Evolutionary conservation across 768 basidiomycete species (phyloP).

Genomic region (Pulveroboletus sp.): DNA sequence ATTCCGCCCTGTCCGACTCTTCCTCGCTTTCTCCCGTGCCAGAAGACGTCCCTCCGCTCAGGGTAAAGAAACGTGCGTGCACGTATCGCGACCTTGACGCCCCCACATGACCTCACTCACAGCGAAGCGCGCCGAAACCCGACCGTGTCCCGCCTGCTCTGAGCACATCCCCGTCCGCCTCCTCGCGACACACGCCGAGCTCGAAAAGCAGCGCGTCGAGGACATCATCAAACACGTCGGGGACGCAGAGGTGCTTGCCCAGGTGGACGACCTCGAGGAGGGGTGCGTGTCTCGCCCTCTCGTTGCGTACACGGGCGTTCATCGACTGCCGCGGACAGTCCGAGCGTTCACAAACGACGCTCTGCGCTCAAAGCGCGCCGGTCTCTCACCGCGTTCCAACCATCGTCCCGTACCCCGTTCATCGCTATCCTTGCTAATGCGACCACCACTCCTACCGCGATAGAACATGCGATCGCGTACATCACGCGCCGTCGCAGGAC

Average conservation of each 20-base stretch:
- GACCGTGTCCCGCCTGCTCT: constrained; percentile 68
- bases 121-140: constrained; percentile 74
- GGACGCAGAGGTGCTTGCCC: constrained; percentile 50
- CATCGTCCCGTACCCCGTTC: constrained; percentile 18
- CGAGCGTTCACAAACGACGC: constrained; percentile 30
- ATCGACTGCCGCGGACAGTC: constrained; percentile 30
- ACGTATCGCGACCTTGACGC: neutral
- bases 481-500: constrained; percentile 69
- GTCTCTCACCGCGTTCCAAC: constrained; percentile 31
- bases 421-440: constrained; percentile 14
- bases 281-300: constrained; percentile 39
- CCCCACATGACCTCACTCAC: neutral
- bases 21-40: constrained; percentile 35
- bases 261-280: constrained; percentile 48
- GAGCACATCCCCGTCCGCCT: constrained; percentile 71
- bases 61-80: constrained; percentile 48
- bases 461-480: constrained; percentile 53
- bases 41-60: constrained; percentile 30
- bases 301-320: constrained; percentile 19
- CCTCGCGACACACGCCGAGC: constrained; percentile 56
- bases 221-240: constrained; percentile 63
- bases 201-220: constrained; percentile 68
- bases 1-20: constrained; percentile 2
- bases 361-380: constrained; percentile 45
- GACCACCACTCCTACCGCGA: constrained; percentile 29